Evolutionary conservation across 164 flowering plant genomes (phyloP).

Genomic region (Piper longum): DNA sequence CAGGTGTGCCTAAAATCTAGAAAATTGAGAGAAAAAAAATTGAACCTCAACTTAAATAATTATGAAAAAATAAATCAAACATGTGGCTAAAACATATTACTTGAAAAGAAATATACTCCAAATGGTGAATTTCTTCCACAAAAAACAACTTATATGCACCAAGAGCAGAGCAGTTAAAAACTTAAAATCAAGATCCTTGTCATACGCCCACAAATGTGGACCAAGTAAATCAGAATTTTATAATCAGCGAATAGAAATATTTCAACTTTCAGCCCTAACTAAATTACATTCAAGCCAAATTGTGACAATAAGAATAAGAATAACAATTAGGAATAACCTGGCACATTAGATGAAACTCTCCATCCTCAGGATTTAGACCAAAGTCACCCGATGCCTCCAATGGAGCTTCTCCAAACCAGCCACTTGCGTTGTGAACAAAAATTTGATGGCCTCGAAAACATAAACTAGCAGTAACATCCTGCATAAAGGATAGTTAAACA

Average conservation of each 20-base stretch:
- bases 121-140: too few relatives aligned
- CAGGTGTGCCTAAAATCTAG: too few relatives aligned
- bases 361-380: constrained; percentile 95
- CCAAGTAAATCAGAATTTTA: not conserved
- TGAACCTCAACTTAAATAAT: too few relatives aligned
- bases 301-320: not conserved
- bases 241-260: too few relatives aligned
- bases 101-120: too few relatives aligned
- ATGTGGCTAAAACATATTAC: too few relatives aligned
- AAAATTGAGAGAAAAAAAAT: too few relatives aligned
- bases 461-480: constrained; percentile 46
- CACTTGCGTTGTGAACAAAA: constrained; percentile 81
- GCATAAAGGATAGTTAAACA: not conserved
- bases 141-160: too few relatives aligned
- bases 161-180: not conserved
- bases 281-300: not conserved
- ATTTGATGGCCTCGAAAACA: constrained; percentile 85
- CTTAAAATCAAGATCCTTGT: not conserved
- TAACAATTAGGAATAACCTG: constrained; percentile 37
- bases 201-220: not conserved
- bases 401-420: constrained; percentile 92
- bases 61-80: too few relatives aligned
- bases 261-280: not conserved
- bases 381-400: constrained; percentile 97
- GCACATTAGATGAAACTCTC: constrained; percentile 94